These are phyloP conservation scores for Chimonanthus praecox DNA, from an alignment of 164 flowering plant genomes.

Conservation along the genomic window DNA sequence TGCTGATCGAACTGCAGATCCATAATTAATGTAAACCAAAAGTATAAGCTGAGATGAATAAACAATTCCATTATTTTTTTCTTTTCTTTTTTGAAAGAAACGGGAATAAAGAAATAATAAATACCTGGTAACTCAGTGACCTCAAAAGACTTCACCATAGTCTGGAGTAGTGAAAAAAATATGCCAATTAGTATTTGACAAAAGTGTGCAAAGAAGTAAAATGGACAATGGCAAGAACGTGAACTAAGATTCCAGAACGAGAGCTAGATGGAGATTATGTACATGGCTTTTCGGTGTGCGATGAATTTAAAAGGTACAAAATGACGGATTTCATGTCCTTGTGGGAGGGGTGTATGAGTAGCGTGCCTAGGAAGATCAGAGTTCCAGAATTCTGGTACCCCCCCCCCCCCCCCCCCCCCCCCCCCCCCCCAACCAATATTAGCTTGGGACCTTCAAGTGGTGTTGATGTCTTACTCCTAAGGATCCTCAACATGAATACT, in stretches of 20 bases:
- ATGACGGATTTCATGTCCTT: too few species aligned
- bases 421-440: too few species aligned
- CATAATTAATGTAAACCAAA: background rate
- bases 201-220: background rate
- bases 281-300: too few species aligned
- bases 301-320: too few species aligned
- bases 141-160: conserved; percentile 88
- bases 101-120: background rate
- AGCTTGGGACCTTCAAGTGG: too few species aligned
- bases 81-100: background rate
- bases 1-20: conserved; percentile 82
- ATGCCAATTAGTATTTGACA: background rate
- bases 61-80: background rate
- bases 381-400: too few species aligned
- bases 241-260: background rate
- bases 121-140: conserved; percentile 93
- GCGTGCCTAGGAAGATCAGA: too few species aligned
- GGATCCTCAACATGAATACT: too few species aligned
- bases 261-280: too few species aligned
- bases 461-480: too few species aligned
- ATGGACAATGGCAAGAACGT: background rate
- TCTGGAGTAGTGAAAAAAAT: conserved; percentile 38
- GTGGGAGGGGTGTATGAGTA: too few species aligned
- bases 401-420: too few species aligned
- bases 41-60: background rate